Percentiles rank a stretch among this genome's conserved stretches.
Evolutionary conservation across 1,139 yeast species (phyloP).

Genomic region (Taphrina pruni): DNA sequence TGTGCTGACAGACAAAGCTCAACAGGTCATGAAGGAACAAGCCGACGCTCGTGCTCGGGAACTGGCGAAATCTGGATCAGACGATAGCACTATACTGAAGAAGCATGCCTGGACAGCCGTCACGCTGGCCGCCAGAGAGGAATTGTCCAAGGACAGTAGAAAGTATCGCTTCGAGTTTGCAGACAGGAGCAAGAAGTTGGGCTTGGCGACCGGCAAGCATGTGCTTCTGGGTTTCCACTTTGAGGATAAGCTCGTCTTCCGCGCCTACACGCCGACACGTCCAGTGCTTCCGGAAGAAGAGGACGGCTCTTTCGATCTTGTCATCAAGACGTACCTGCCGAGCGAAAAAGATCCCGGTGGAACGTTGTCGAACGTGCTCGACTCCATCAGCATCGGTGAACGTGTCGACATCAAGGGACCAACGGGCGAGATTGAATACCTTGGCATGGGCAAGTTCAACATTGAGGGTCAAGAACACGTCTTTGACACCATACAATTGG

Average conservation of each 20-base stretch:
- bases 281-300: conserved; percentile 46
- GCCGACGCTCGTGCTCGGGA: conserved; percentile 17
- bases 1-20: conserved; percentile 27
- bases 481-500: conserved; percentile 68
- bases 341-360: conserved; percentile 58
- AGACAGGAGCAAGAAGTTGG: conserved; percentile 68
- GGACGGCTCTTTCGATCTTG: conserved; percentile 25
- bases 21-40: conserved; percentile 3
- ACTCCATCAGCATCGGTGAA: conserved; percentile 50
- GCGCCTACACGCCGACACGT: conserved; percentile 59
- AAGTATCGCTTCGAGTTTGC: conserved; percentile 75
- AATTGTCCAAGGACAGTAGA: conserved; percentile 57
- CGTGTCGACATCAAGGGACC: conserved; percentile 60
- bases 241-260: conserved; percentile 49
- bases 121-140: conserved; percentile 16
- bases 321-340: conserved; percentile 47
- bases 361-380: conserved; percentile 78
- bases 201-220: conserved; percentile 69
- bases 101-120: conserved; percentile 45
- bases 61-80: conserved; percentile 13
- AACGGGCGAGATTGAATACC: conserved; percentile 76
- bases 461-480: conserved; percentile 55
- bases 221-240: conserved; percentile 60
- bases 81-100: conserved; percentile 42
- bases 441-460: conserved; percentile 64